Evolutionary conservation across 2,329 filamentous ascomycete species (phyloP), one percentile per base, ranked within the genome.

Genomic region (Calonectria honghensis): DNA sequence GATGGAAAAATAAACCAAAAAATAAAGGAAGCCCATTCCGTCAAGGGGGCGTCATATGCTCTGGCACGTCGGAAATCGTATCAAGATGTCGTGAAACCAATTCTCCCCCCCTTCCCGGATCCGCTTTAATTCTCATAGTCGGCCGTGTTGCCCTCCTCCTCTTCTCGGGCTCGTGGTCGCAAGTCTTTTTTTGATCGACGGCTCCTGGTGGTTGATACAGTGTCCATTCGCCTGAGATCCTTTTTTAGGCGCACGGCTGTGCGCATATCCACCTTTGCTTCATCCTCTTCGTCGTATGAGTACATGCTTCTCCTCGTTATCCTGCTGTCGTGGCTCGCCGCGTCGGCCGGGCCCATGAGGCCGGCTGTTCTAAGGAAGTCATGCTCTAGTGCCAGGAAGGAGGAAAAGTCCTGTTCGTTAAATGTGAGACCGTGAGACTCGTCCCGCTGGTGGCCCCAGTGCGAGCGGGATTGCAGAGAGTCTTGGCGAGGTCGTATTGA

Each of bases 201-300:
- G 48, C 59, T 75, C 14, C 54, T 45, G 24, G 54, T 32, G 27
- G 68, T 48, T 37, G 67, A 16, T 20, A 64, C 50, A 24, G 73
- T 63, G 20, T 72, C 67, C 24, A 73, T 10, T 64, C 69, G 70
- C 65, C 77, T 76, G 65, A 80, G 73, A 11, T 78, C 81, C 31
- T 75, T 79, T 2, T 74, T 73, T 5, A 81, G 51, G 41, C 76
- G 79, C 9, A 76, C 72, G 6, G 80, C 77, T 16, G 79, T 79
- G 11, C 72, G 74, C n/a, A 80, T 73, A 37, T 81, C 76, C 24
- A 77, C 75, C 48, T 79, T 79, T 3, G 76, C 78, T 31, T 79
- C 76, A 3, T 81, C 77, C 1, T 78, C 77, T 1, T 79, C 79
- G 1, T 75, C 78, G 4, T 79, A 73, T 4, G 78, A 79, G n/a